Evolutionary conservation across 2,329 filamentous ascomycete species (phyloP), one percentile per base, ranked within the genome.

Genomic region (Didymellaceae sp.): DNA sequence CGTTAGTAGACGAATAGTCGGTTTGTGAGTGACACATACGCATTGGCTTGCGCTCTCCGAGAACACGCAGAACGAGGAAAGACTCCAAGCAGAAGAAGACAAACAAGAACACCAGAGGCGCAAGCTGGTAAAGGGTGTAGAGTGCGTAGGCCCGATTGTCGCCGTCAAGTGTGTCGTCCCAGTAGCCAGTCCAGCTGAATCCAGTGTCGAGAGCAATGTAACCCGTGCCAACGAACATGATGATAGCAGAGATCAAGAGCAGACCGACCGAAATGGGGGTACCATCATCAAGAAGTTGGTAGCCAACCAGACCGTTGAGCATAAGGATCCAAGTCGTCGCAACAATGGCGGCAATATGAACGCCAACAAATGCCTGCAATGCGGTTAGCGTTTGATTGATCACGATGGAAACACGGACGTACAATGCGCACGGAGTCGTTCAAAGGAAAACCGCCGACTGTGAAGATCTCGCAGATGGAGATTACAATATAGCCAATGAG

Each of bases 181-280:
- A 99, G 70, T 86, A 87, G 35, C 83, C 83, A 0, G 93, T 96
- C 86, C 90, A 97, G 59, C 80, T 78, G 71, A 91, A 92, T 13
- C 89, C 93, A 0, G 93, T 97, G 71, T 99, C 94, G 55, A 99
- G 86, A 10, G 91, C 89, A 67, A 99, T 95, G 73, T 97, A 99
- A 25, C 92, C 93, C 1, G 92, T 96, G 49, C 94, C 94, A 55
- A 97, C 79, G 66, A 97, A 89, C 45, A 97, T 78, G 11, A 84
- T 77, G 9, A 80, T 74, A 0, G 88, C 87, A 11, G 93, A 97
- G 32, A 77, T 77, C 41, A 87, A 56, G 44, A 96, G 85, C 4
- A 97, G 80, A 5, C 84, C 88, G 11, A 97, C 67, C 0, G 93
- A 97, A 18, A 95, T 74, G 0, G 88, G 81, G 0, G 94, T 99